phyloP scores from a whole-genome alignment of 345 rosid genomes.

The Salix exigua region DNA sequence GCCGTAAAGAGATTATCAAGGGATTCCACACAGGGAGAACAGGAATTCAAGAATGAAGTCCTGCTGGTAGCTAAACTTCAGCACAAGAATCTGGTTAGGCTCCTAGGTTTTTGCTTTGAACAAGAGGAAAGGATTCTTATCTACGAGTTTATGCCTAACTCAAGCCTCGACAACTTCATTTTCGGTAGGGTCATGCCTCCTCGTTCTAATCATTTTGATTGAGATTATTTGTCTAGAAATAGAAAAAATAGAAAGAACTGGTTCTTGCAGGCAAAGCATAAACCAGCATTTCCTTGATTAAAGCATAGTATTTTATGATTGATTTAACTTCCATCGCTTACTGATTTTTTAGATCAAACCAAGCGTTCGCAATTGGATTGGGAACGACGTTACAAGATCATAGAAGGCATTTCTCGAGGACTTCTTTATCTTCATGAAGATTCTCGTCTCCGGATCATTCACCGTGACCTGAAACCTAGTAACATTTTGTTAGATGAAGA shows the following conservation, averaged over 20 bases:
- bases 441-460: not conserved
- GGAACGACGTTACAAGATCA: constrained; percentile 35
- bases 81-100: constrained; percentile 68
- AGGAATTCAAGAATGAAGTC: constrained; percentile 85
- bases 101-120: constrained; percentile 33
- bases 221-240: too few relatives aligned
- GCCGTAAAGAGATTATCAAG: constrained; percentile 9
- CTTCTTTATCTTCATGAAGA: constrained; percentile 13
- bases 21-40: constrained; percentile 1
- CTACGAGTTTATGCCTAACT: constrained; percentile 40
- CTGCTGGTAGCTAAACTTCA: constrained; percentile 73
- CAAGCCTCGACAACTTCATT: constrained; percentile 42
- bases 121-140: constrained; percentile 42
- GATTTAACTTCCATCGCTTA: too few relatives aligned
- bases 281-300: too few relatives aligned
- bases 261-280: too few relatives aligned
- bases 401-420: constrained; percentile 41
- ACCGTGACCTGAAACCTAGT: constrained; percentile 43
- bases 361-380: constrained; percentile 19
- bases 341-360: not conserved
- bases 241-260: too few relatives aligned
- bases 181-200: constrained; percentile 22
- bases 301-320: too few relatives aligned
- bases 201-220: not conserved
- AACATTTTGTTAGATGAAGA: constrained; percentile 5